These are phyloP conservation scores for Coemansia sp. DNA, from an alignment of 192 early-diverging fungal species.

Conservation along the genomic window DNA sequence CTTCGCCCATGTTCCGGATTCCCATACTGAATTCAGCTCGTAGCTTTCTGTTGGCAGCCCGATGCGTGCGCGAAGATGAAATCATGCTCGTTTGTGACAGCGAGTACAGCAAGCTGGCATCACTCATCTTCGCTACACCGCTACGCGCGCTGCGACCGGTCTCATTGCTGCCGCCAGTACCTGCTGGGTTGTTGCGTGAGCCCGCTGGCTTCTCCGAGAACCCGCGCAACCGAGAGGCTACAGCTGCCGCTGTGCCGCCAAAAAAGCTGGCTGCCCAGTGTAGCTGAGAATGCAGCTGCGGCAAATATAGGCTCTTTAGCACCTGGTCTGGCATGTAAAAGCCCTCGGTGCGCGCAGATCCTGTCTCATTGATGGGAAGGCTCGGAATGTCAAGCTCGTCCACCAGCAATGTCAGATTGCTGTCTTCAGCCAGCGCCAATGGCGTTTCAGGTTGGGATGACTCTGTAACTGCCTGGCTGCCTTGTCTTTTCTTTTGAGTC, in stretches of 20 bases:
- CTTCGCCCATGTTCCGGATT: slow-evolving; percentile 56
- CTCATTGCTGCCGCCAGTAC: background rate
- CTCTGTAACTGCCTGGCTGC: slow-evolving; percentile 18
- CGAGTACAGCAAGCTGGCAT: slow-evolving; percentile 39
- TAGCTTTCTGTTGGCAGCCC: slow-evolving; percentile 65
- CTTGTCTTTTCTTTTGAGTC: slow-evolving; percentile 13
- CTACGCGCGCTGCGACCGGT: slow-evolving; percentile 8
- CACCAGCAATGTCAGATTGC: background rate
- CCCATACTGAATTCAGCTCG: slow-evolving; percentile 61
- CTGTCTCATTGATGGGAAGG: slow-evolving; percentile 61
- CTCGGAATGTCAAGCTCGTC: slow-evolving; percentile 9
- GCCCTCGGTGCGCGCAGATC: slow-evolving; percentile 82
- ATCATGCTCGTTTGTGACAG: slow-evolving; percentile 42
- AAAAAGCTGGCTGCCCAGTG: slow-evolving; percentile 56
- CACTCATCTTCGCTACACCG: slow-evolving; percentile 14
- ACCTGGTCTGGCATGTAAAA: slow-evolving; percentile 67
- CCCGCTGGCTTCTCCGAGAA: slow-evolving; percentile 13
- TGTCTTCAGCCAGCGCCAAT: background rate
- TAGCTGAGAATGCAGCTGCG: slow-evolving; percentile 53
- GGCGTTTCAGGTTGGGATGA: slow-evolving; percentile 36
- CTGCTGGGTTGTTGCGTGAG: slow-evolving; percentile 2
- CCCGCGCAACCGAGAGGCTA: slow-evolving; percentile 52
- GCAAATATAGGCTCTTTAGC: slow-evolving; percentile 67
- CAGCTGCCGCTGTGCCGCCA: slow-evolving; percentile 47
- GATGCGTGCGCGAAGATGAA: slow-evolving; percentile 65